Evolutionary conservation across 257 asterid species (phyloP), one percentile per base, ranked within the genome.

Genomic region (Rehmannia glutinosa): DNA sequence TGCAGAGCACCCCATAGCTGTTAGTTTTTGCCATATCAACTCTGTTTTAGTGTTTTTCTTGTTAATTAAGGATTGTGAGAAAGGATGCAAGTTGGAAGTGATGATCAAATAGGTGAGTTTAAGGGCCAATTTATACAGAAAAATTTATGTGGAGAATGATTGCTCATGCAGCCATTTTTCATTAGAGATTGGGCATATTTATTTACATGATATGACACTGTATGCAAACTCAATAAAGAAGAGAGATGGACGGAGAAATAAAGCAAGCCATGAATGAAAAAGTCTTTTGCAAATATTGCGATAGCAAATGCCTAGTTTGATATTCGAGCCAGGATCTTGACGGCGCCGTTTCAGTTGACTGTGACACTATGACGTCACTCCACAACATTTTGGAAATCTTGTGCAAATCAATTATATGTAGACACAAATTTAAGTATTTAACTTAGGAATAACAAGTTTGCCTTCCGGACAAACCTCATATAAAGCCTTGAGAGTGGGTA

Each of bases 311-410:
- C 43, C n/a, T 38, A 59, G 46, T 41, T 36, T 64, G 74, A 71
- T 70, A 60, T 45, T 71, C 61, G 75, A 46, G 73, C 64, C 56
- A 20, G 58, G 47, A 10, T 55, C 68, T 43, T 43, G 85, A 77
- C 84, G 80, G 86, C 86, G 85, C 85, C 81, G 87, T 78, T 81
- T 78, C 81, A 68, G 79, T 16, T 76, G 77, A 72, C 20, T 61
- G 54, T 76, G 77, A 75, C 84, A 45, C 43, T 33, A 7, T 75
- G 62, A 72, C 80, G 73, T 77, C 84, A 83, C 70, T 53, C 20
- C 15, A 68, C 64, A 56, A 33, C 59, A 53, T 54, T 3, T 8
- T 38, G 36, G 3, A 38, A 16, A 67, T 60, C 65, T 30, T 70
- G 47, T 56, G 41, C 57, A 9, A 33, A 33, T 8, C 38, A n/a